Evolutionary conservation across 495 filamentous ascomycete genomes (phyloP), one percentile per base, ranked within the genome.

Genomic region (Aspergillus affinis): DNA sequence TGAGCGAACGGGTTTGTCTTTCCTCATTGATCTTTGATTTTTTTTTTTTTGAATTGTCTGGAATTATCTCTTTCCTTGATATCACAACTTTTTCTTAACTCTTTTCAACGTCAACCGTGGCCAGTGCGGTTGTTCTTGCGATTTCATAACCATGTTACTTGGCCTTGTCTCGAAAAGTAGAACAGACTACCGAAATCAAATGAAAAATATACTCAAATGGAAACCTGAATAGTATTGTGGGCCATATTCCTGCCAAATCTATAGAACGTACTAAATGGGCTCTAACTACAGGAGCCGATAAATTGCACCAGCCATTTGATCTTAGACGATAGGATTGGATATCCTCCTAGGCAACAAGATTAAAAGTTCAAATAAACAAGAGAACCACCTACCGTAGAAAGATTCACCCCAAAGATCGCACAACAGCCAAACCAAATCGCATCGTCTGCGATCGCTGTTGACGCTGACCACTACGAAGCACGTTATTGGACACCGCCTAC

Each of bases 1-100:
- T 61, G 59, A 68, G 65, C 62, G 65, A 30, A 29, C 54, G 57
- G 55, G 49, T 47, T 57, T 41, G 21, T 45, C 57, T 61, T 65
- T 51, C 27, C 27, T 51, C 55, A 15, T 52, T 56, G 12, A 53
- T 32, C 29, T 29, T 61, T 48, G 51, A 56, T 26, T 51, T 20
- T 64, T 61, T 51, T 26, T 51, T 61, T 55, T 60, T 55, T 57
- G 54, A 52, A 36, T 51, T 49, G 51, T 57, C 60, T 51, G 58
- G 54, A 61, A 36, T 66, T 62, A 64, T 62, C 51, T 53, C 41
- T 64, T 20, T 54, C 9, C 7, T 54, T 67, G n/a, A 52, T 21
- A 27, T 6, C 18, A 18, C 23, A 30, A 27, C 26, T 32, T 20
- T 26, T 49, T n/a, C 48, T 26, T 20, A 0, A 49, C n/a, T 20